Evolutionary conservation across 1,284 basidiomycete genomes (phyloP).

Genomic region (Earliella scabrosa): DNA sequence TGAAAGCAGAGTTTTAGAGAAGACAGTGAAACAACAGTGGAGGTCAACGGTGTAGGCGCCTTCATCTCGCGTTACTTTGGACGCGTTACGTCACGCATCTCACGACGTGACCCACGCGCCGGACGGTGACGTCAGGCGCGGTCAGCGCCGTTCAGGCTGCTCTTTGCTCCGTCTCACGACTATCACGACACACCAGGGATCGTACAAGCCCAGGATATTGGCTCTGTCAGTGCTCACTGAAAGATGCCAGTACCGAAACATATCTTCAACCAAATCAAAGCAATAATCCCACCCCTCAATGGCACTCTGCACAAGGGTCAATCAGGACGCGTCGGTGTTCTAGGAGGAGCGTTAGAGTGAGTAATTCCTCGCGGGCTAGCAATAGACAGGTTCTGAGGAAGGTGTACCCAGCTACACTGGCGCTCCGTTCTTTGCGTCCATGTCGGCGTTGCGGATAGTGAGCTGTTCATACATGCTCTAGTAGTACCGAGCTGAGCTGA

Average conservation of each 20-base stretch:
- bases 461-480: conserved; percentile 24
- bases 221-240: too few species aligned
- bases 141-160: too few species aligned
- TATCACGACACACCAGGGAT: too few species aligned
- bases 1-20: too few species aligned
- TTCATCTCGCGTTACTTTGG: too few species aligned
- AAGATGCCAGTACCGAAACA: conserved; percentile 63
- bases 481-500: neutral
- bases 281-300: conserved; percentile 84
- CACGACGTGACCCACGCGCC: neutral
- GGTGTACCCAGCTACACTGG: conserved; percentile 74
- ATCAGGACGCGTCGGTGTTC: conserved; percentile 92
- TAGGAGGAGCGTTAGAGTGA: conserved; percentile 93
- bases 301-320: conserved; percentile 94
- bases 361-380: conserved; percentile 20
- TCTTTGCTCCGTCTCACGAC: too few species aligned
- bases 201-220: too few species aligned
- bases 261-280: conserved; percentile 72
- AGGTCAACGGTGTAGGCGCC: too few species aligned
- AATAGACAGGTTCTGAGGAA: neutral
- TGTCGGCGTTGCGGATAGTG: conserved; percentile 85
- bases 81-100: neutral
- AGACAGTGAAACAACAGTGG: too few species aligned
- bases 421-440: conserved; percentile 93
- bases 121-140: neutral